These are phyloP conservation scores for Orobanche coerulescens DNA, from an alignment of 257 asterid species.

Conservation along the genomic window DNA sequence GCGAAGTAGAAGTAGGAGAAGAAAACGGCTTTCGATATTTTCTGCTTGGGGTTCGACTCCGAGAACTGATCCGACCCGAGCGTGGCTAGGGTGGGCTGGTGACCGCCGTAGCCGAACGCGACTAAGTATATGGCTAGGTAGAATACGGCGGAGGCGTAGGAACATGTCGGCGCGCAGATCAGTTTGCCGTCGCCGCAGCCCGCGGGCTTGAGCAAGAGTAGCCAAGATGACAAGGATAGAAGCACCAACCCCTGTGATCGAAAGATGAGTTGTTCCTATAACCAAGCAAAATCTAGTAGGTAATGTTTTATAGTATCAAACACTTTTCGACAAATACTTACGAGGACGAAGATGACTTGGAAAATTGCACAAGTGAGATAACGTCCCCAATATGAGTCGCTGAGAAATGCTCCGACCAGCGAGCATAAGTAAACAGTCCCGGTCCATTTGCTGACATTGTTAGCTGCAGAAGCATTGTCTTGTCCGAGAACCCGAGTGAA, in stretches of 20 bases:
- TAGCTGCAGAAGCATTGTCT: constrained; percentile 40
- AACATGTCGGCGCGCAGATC: constrained; percentile 12
- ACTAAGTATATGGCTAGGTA: constrained; percentile 62
- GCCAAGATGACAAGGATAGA: constrained; percentile 30
- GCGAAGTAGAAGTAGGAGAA: constrained; percentile 71
- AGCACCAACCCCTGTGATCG: constrained; percentile 27
- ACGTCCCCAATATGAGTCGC: constrained; percentile 71
- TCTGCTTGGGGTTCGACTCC: constrained; percentile 29
- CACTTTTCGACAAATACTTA: background rate
- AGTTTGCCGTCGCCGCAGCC: constrained; percentile 35
- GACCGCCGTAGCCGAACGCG: constrained; percentile 80
- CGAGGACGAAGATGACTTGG: constrained; percentile 30
- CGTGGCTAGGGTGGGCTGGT: constrained; percentile 78
- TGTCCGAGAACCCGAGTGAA: constrained; percentile 36
- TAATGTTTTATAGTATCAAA: background rate
- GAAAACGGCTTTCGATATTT: constrained; percentile 33
- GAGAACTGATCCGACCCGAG: constrained; percentile 75
- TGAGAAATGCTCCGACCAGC: constrained; percentile 38
- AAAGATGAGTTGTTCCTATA: background rate
- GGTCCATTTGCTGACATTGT: constrained; percentile 42
- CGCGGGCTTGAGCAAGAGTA: constrained; percentile 28
- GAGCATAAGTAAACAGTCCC: constrained; percentile 43
- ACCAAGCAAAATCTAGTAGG: background rate
- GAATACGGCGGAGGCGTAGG: constrained; percentile 29
- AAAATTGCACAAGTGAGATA: constrained; percentile 36